Evolutionary conservation across 2,329 filamentous ascomycete species (phyloP).

Genomic region (Hypocrella siamensis): DNA sequence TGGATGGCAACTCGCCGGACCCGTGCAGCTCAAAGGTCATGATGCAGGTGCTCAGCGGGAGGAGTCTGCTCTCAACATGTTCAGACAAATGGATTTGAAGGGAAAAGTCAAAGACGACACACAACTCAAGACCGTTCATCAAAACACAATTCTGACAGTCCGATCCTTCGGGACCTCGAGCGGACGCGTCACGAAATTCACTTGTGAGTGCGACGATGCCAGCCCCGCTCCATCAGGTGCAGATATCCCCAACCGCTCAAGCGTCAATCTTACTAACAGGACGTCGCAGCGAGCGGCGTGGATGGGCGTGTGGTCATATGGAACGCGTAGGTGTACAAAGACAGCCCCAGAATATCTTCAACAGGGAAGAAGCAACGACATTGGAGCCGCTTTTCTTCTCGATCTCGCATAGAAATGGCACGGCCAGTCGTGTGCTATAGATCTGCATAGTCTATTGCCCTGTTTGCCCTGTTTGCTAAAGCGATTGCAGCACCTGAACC

Average conservation of each 20-base stretch:
- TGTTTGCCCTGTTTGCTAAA: too few relatives aligned
- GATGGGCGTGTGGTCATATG: conserved; percentile 73
- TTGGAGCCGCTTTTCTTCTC: too few relatives aligned
- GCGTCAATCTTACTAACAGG: conserved; percentile 7
- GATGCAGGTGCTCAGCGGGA: conserved; percentile 52
- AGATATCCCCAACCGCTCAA: too few relatives aligned
- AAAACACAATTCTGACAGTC: conserved; percentile 86
- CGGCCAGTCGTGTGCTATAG: too few relatives aligned
- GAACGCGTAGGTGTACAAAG: conserved; percentile 34
- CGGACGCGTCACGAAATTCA: conserved; percentile 60
- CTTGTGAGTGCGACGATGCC: conserved; percentile 45
- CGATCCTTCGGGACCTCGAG: conserved; percentile 56
- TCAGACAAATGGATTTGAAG: conserved; percentile 96
- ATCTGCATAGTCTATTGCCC: too few relatives aligned
- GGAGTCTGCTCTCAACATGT: conserved; percentile 95
- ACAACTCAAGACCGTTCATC: conserved; percentile 86
- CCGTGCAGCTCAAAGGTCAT: conserved; percentile 59
- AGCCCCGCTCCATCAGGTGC: too few relatives aligned
- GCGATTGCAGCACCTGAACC: too few relatives aligned
- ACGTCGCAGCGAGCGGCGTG: conserved; percentile 53
- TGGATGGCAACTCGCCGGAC: conserved; percentile 74
- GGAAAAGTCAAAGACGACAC: conserved; percentile 86
- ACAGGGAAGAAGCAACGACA: too few relatives aligned
- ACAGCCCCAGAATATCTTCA: too few relatives aligned
- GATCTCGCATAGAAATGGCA: too few relatives aligned